These are phyloP conservation scores for Oldenlandia corymbosa DNA, from an alignment of 257 asterid species.

Conservation along the genomic window DNA sequence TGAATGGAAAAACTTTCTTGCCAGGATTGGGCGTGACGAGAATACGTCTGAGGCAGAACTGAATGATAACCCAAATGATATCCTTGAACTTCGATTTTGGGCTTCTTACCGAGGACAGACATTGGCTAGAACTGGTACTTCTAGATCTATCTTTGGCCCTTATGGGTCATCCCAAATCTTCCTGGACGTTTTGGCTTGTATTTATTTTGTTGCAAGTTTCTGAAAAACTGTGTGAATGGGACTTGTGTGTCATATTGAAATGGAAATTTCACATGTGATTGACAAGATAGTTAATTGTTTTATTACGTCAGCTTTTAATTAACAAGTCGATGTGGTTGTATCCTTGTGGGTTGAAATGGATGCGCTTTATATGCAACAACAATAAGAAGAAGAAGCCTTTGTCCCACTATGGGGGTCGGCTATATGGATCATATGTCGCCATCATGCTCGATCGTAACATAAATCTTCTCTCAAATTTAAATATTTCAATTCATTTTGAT, in stretches of 20 bases:
- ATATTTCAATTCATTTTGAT: too few relatives aligned
- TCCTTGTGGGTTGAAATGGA: too few relatives aligned
- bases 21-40: conserved; percentile 92
- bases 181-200: background rate
- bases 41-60: conserved; percentile 68
- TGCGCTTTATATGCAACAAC: too few relatives aligned
- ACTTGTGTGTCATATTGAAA: background rate
- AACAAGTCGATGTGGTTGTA: too few relatives aligned
- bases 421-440: too few relatives aligned
- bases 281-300: background rate
- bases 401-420: too few relatives aligned
- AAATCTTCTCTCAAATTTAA: too few relatives aligned
- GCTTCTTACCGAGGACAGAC: conserved; percentile 98
- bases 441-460: too few relatives aligned
- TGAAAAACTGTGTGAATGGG: background rate
- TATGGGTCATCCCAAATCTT: background rate
- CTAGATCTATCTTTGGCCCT: background rate
- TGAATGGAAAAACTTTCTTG: conserved; percentile 95
- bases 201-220: background rate
- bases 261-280: background rate
- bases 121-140: conserved; percentile 85
- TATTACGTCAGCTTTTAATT: too few relatives aligned
- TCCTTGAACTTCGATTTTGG: conserved; percentile 94
- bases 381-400: too few relatives aligned
- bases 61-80: conserved; percentile 69